Base-by-base conservation (phyloP, 495 filamentous ascomycete genomes). In the Talaromyces nanjingensis region DNA sequence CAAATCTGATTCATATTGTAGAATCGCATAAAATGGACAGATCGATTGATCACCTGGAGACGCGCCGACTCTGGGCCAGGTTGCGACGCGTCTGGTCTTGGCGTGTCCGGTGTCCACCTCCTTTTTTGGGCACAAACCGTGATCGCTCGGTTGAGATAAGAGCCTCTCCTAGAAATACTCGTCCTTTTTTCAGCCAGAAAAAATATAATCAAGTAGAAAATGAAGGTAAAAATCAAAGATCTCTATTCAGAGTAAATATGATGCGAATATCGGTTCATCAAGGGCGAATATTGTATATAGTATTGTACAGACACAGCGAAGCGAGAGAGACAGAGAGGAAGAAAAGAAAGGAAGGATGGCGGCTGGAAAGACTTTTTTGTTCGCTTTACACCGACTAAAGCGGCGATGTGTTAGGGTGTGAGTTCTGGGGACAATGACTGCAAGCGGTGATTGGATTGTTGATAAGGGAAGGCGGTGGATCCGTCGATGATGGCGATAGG, bases 361-460 rank as follows among this genome's bases (percentile, higher is more conserved):
- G 42, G 22, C 33, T 33, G 68, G 63, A 45, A 67, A 67, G 64
- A 72, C 71, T 73, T 33, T 73, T 73, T 80, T 73, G 77, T 77
- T 81, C 79, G 75, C 67, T 72, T 71, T 66, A 65, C 66, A 65
- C 70, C 63, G 62, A 67, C 71, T 76, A 79, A 81, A 78, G 77
- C 72, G 70, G 72, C 75, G 65, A 76, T 68, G 71, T 69, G 69
- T 75, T 69, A 69, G 52, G 53, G 27, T 9, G 12, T 56, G 22
- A 56, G 53, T 56, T 56, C 69, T 69, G 65, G 68, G 29, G 56
- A 59, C 24, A 37, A 73, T 65, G 65, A 66, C 63, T 47, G 47
- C 58, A 56, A 64, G 63, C 61, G 63, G 55, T 74, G 70, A 78
- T 79, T 78, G 77, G 75, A 18, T 25, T 18, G 57, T 12, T 22